phyloP scores from a whole-genome alignment of 2,329 filamentous ascomycete species.

The Leptographium flavum region DNA sequence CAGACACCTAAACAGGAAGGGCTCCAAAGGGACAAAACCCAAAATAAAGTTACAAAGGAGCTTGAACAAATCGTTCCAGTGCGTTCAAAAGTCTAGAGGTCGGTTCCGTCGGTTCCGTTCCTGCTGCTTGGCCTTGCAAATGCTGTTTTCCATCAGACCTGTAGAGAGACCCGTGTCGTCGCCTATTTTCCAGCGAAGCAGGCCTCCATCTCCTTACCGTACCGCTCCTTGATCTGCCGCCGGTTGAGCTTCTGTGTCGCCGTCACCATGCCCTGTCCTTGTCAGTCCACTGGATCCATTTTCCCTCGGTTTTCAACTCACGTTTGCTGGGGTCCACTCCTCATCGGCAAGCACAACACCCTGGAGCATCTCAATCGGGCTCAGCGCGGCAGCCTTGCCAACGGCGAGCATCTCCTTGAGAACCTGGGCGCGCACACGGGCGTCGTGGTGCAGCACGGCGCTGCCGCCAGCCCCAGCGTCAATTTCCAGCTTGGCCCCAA shows the following conservation, averaged over 20 bases:
- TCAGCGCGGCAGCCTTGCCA: constrained; percentile 52
- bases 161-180: not conserved
- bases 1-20: too few relatives aligned
- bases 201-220: constrained; percentile 35
- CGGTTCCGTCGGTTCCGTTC: too few relatives aligned
- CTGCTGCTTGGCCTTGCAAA: too few relatives aligned
- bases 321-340: constrained; percentile 76
- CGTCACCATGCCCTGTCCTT: constrained; percentile 39
- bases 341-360: constrained; percentile 70
- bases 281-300: too few relatives aligned
- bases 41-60: too few relatives aligned
- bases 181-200: constrained; percentile 14
- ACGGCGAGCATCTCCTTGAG: constrained; percentile 54
- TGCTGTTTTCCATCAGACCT: not conserved
- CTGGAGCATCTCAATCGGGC: constrained; percentile 58
- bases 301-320: constrained; percentile 45
- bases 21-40: too few relatives aligned
- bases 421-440: constrained; percentile 46
- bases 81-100: too few relatives aligned
- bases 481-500: constrained; percentile 48
- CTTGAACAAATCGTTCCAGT: too few relatives aligned
- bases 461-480: constrained; percentile 6
- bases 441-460: constrained; percentile 44
- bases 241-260: constrained; percentile 49
- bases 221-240: constrained; percentile 33